Evolutionary conservation across 1,284 basidiomycete species (phyloP).

Genomic region (Exobasidium rhododendri): DNA sequence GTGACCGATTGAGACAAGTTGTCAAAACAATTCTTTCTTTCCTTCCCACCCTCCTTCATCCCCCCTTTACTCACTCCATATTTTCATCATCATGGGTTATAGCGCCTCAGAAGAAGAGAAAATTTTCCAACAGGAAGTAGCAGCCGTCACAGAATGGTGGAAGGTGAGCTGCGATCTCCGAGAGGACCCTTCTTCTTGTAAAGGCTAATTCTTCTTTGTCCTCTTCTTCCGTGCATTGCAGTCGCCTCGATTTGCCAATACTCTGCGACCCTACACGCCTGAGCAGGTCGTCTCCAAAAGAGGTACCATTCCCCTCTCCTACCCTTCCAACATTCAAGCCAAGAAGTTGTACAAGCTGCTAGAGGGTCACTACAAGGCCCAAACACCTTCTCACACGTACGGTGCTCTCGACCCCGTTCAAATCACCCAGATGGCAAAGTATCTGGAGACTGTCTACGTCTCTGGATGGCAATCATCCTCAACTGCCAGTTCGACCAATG

Average conservation of each 20-base stretch:
- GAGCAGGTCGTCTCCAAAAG: conserved; percentile 90
- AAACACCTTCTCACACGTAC: conserved; percentile 82
- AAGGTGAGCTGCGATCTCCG: conserved; percentile 63
- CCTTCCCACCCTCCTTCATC: neutral
- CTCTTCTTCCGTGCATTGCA: conserved; percentile 34
- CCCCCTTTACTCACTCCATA: neutral
- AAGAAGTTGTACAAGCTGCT: conserved; percentile 82
- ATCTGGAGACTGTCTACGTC: conserved; percentile 56
- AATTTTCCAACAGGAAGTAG: conserved; percentile 74
- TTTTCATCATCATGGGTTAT: conserved; percentile 7
- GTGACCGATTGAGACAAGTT: neutral
- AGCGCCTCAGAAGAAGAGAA: conserved; percentile 49
- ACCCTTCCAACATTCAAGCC: conserved; percentile 78
- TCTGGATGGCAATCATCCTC: conserved; percentile 54
- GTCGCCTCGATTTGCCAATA: conserved; percentile 73
- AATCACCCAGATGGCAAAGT: conserved; percentile 60
- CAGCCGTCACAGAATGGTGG: conserved; percentile 84
- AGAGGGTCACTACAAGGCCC: conserved; percentile 59
- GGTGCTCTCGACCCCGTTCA: conserved; percentile 97
- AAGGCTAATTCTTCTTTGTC: neutral
- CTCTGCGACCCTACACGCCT: conserved; percentile 85
- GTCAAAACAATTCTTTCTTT: neutral
- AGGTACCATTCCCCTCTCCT: conserved; percentile 78
- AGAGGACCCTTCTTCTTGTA: neutral
- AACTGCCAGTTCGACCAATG: conserved; percentile 53